These are phyloP conservation scores for Potentilla sterilis DNA, from an alignment of 306 rosid genomes.

Conservation along the genomic window DNA sequence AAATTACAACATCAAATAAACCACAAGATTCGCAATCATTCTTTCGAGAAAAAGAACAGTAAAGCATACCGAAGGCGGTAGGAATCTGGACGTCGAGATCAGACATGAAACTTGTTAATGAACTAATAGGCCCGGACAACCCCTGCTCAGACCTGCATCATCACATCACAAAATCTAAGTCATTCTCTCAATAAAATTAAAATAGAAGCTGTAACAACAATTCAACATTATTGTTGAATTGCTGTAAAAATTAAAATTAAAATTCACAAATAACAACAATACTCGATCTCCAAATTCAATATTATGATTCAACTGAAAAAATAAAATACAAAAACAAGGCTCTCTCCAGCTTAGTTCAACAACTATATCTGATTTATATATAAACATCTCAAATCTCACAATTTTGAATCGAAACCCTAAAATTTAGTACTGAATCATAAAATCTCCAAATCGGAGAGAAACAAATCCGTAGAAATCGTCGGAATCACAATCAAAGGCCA, in stretches of 20 bases:
- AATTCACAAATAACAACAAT: not conserved
- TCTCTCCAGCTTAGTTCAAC: not conserved
- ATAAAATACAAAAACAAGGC: not conserved
- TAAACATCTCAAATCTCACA: not conserved
- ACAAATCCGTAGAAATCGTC: not conserved
- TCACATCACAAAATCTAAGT: not conserved
- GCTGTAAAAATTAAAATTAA: too few species aligned
- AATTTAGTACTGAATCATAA: not conserved
- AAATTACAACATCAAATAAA: not conserved
- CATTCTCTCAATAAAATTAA: not conserved
- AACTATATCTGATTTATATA: not conserved
- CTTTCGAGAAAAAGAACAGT: not conserved
- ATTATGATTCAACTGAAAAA: not conserved
- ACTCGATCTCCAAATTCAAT: not conserved
- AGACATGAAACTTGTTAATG: slow-evolving; percentile 67
- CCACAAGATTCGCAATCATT: not conserved
- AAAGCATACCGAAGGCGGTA: slow-evolving; percentile 55
- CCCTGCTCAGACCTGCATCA: slow-evolving; percentile 42
- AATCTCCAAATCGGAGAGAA: slow-evolving; percentile 15
- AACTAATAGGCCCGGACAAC: slow-evolving; percentile 32
- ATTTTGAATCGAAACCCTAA: not conserved
- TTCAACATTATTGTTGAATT: not conserved
- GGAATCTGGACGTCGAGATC: slow-evolving; percentile 72
- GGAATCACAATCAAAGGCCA: not conserved
- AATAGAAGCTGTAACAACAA: too few species aligned